Percentiles rank a stretch among this genome's conserved stretches.
Evolutionary conservation across 2,329 filamentous ascomycete species (phyloP).

Genomic region (Leptographium radiaticola): DNA sequence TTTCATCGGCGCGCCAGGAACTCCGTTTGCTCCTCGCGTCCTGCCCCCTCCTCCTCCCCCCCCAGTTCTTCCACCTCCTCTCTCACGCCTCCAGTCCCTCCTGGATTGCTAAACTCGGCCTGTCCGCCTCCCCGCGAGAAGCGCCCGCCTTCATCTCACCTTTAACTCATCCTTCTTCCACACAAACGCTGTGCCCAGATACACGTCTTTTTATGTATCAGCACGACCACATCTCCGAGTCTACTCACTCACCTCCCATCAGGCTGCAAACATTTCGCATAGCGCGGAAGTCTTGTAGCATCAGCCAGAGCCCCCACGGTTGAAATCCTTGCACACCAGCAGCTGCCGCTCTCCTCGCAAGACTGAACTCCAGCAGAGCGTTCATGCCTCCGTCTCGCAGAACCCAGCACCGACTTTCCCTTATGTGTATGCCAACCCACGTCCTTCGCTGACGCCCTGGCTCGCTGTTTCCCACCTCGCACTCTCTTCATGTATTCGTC

Average conservation of each 20-base stretch:
- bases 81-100: not conserved
- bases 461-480: conserved; percentile 8
- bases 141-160: not conserved
- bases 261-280: conserved; percentile 97
- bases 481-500: conserved; percentile 2
- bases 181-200: conserved; percentile 9
- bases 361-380: conserved; percentile 16
- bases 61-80: too few species aligned
- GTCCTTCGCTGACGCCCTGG: conserved; percentile 40
- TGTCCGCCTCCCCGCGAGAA: not conserved
- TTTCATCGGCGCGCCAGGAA: not conserved
- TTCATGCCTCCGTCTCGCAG: conserved; percentile 44
- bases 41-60: not conserved
- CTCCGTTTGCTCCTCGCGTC: not conserved
- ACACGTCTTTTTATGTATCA: conserved; percentile 85
- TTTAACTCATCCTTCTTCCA: not conserved
- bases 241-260: conserved; percentile 85
- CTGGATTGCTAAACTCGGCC: not conserved
- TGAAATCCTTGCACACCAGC: conserved; percentile 34
- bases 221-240: conserved; percentile 80
- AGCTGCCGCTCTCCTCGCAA: not conserved
- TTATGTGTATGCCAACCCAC: conserved; percentile 41
- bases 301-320: conserved; percentile 83
- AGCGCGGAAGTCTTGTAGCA: conserved; percentile 86
- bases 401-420: conserved; percentile 37